Evolutionary conservation across 495 filamentous ascomycete species (phyloP), one percentile per base, ranked within the genome.

Genomic region (Astrothelium subdiscretum): DNA sequence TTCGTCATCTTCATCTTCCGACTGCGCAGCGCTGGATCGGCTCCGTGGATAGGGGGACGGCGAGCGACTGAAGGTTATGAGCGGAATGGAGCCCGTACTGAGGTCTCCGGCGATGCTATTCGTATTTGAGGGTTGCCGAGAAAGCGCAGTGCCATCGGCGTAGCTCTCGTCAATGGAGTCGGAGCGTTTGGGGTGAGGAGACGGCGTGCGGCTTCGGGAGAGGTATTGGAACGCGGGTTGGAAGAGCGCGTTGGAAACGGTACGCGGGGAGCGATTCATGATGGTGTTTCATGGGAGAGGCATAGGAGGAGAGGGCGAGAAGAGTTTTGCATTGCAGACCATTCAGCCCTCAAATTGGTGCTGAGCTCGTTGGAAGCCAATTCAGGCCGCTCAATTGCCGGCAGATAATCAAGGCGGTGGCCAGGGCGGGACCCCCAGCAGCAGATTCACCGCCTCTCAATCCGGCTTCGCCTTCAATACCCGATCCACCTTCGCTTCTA

Each of bases 221-320:
- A 77, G 74, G 57, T 76, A 75, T 63, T 73, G 69, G 58, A 77
- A 58, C 29, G 75, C 75, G 10, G 75, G 73, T 31, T 70, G 62
- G 63, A 77, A 75, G 58, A 59, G 48, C 10, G 48, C 24, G 2
- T 54, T 54, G 24, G 48, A 54, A 24, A 54, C 48, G 24, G 48
- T 54, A 8, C 48, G 48, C 10, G 48, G 48, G 15, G 48, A 54
- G n/a, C 48, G 48, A 15, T 54, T 54, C 48, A 54, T 54, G 48
- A 27, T 54, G 22, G 18, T 11, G 24, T 29, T 54, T 54, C 22
- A 24, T 29, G 18, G 3, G 42, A 54, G 1, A 29, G 15, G 22
- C 48, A 26, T 8, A 29, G 12, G 11, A 48, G 5, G 43, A 38
- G 15, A 8, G 15, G 35, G 8, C 15, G 8, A 15, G 15, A 6